phyloP scores from a whole-genome alignment of 192 early-diverging fungal species.

The Dimargaris cristalligena region DNA sequence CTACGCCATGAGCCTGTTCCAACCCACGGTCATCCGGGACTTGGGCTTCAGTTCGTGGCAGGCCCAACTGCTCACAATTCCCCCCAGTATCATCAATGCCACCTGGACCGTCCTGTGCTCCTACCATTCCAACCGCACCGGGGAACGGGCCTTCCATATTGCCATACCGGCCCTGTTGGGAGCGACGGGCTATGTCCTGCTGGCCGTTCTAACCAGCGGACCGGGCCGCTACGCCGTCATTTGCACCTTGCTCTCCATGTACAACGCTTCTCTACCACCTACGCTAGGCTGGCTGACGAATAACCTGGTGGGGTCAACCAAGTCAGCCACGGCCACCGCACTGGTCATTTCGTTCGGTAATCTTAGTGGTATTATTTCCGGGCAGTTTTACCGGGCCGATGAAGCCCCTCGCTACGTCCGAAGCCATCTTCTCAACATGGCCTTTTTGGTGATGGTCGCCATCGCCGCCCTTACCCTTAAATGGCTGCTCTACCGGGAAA shows the following conservation, averaged over 20 bases:
- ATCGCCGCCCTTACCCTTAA: slow-evolving; percentile 31
- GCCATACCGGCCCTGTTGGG: slow-evolving; percentile 4
- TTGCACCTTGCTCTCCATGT: slow-evolving; percentile 26
- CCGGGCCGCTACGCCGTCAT: slow-evolving; percentile 22
- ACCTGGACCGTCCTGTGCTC: slow-evolving; percentile 2
- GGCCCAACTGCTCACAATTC: slow-evolving; percentile 11
- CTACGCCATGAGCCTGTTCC: slow-evolving; percentile 12
- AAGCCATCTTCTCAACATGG: slow-evolving; percentile 28
- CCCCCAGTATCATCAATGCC: slow-evolving; percentile 9
- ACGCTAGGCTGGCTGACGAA: slow-evolving; percentile 49
- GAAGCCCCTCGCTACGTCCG: slow-evolving; percentile 39
- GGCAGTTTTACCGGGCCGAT: slow-evolving; percentile 48
- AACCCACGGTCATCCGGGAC: slow-evolving; percentile 9
- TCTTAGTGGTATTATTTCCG: slow-evolving; percentile 52
- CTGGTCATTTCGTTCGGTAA: slow-evolving; percentile 51
- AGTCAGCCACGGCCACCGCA: slow-evolving; percentile 49
- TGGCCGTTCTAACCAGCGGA: neutral
- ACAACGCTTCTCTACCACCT: slow-evolving; percentile 34
- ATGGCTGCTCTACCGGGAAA: slow-evolving; percentile 37
- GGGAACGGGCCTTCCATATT: slow-evolving; percentile 10
- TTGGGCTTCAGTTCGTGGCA: slow-evolving; percentile 8
- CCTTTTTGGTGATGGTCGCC: slow-evolving; percentile 30
- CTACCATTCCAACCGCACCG: neutral
- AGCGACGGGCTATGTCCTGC: slow-evolving; percentile 1
- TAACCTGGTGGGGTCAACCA: slow-evolving; percentile 52